These are phyloP conservation scores for Saturnispora galanensis DNA, from an alignment of 805 yeast genomes.

Conservation along the genomic window DNA sequence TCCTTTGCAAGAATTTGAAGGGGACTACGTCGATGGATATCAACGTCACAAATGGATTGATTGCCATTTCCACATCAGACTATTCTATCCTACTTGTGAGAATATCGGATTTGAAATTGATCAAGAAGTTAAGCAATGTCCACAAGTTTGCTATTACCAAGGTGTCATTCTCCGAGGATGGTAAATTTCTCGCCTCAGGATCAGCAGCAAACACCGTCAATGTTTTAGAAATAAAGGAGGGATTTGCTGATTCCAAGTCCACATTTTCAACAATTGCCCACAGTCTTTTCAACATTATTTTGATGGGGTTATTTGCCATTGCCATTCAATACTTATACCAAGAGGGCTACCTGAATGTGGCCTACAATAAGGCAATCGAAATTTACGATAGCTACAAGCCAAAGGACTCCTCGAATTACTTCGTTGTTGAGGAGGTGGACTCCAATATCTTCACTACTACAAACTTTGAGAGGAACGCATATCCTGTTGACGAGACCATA, in stretches of 20 bases:
- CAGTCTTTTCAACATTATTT: slow-evolving; percentile 17
- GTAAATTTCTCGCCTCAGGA: slow-evolving; percentile 55
- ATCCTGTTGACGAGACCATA: slow-evolving; percentile 2
- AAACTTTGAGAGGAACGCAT: not conserved
- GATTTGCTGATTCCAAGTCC: slow-evolving; percentile 34
- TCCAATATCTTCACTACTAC: not conserved
- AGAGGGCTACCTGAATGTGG: slow-evolving; percentile 21
- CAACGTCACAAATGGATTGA: slow-evolving; percentile 28
- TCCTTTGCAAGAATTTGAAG: slow-evolving; percentile 38
- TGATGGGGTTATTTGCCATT: slow-evolving; percentile 19
- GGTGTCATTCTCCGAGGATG: slow-evolving; percentile 59
- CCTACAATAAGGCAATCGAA: slow-evolving; percentile 15
- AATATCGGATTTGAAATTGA: slow-evolving; percentile 38
- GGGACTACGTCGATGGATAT: slow-evolving; percentile 49
- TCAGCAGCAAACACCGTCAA: slow-evolving; percentile 71
- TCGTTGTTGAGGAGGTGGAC: slow-evolving; percentile 25
- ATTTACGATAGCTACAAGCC: slow-evolving; percentile 19
- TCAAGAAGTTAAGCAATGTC: slow-evolving; percentile 46
- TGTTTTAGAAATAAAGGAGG: slow-evolving; percentile 49
- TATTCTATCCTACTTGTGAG: slow-evolving; percentile 52
- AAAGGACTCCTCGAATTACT: slow-evolving; percentile 26
- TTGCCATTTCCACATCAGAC: slow-evolving; percentile 57
- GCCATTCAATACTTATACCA: slow-evolving; percentile 21
- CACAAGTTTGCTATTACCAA: slow-evolving; percentile 75
- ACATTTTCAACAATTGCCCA: slow-evolving; percentile 21